These are phyloP conservation scores for Aspergillus proliferans DNA, from an alignment of 2,329 filamentous ascomycete species.

Conservation along the genomic window DNA sequence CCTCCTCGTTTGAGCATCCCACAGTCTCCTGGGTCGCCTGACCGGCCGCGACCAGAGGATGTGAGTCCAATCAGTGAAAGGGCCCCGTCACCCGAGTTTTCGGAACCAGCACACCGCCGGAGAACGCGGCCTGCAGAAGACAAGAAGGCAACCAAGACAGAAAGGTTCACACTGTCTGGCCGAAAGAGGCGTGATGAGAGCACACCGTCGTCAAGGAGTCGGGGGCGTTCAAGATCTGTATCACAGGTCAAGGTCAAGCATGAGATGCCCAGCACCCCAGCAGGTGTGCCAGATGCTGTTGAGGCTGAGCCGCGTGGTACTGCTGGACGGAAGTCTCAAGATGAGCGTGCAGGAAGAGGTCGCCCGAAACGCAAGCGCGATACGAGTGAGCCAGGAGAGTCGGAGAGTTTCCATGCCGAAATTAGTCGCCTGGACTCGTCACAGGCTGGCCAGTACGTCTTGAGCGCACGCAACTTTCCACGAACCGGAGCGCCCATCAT, in stretches of 20 bases:
- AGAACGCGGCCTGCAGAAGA: slow-evolving; percentile 14
- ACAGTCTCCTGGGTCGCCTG: slow-evolving; percentile 33
- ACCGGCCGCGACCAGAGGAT: slow-evolving; percentile 36
- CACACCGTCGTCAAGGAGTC: slow-evolving; percentile 31
- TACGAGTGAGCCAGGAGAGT: slow-evolving; percentile 26
- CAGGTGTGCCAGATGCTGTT: slow-evolving; percentile 24
- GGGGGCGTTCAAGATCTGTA: slow-evolving; percentile 21
- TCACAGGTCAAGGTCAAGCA: slow-evolving; percentile 22
- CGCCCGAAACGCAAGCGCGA: slow-evolving; percentile 38
- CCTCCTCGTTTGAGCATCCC: slow-evolving; percentile 30
- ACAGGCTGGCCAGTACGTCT: slow-evolving; percentile 30
- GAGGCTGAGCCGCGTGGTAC: slow-evolving; percentile 25
- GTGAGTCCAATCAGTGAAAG: slow-evolving; percentile 42
- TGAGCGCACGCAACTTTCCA: slow-evolving; percentile 46
- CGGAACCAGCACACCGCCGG: slow-evolving; percentile 17
- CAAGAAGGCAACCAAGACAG: slow-evolving; percentile 16
- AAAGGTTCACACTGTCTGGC: slow-evolving; percentile 18
- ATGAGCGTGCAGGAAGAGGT: slow-evolving; percentile 23
- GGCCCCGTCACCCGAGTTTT: slow-evolving; percentile 31
- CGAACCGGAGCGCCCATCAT: slow-evolving; percentile 67
- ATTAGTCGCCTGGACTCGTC: slow-evolving; percentile 23
- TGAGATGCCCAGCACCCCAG: slow-evolving; percentile 31
- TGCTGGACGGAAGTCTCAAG: slow-evolving; percentile 23
- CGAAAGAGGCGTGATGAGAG: slow-evolving; percentile 28
- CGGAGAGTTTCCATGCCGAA: slow-evolving; percentile 21